phyloP scores from a whole-genome alignment of 2,329 filamentous ascomycete species.

The Scopulariopsis brevicaulis region DNA sequence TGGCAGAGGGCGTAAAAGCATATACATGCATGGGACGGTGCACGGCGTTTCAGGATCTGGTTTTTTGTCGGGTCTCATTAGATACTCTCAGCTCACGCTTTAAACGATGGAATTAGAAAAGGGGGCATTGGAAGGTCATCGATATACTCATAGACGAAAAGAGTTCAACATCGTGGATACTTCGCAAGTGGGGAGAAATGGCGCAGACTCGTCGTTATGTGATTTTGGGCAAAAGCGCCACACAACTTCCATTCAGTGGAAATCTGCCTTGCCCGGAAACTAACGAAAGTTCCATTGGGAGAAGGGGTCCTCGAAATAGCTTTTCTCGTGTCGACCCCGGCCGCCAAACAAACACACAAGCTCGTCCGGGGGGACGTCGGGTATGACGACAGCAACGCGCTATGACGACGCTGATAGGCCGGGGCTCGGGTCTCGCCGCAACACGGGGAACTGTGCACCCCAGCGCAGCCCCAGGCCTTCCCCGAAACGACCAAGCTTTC shows the following conservation, averaged over 20 bases:
- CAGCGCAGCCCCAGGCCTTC: background rate
- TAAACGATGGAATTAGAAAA: background rate
- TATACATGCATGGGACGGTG: background rate
- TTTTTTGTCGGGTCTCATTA: background rate
- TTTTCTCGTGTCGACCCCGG: background rate
- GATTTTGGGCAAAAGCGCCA: background rate
- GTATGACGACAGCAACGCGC: background rate
- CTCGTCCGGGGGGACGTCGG: background rate
- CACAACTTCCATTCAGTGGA: background rate
- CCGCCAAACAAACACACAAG: background rate
- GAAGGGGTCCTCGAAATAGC: background rate
- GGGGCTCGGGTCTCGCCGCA: background rate
- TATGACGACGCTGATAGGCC: background rate
- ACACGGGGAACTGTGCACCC: background rate
- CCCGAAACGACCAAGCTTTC: background rate
- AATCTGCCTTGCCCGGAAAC: background rate
- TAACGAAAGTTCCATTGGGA: background rate
- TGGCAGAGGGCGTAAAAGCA: background rate
- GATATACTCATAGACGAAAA: too few relatives aligned
- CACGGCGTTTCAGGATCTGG: background rate
- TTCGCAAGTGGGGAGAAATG: background rate
- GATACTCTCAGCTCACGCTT: background rate
- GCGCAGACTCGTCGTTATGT: background rate
- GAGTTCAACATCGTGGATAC: background rate
- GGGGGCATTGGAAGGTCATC: too few relatives aligned